Percentiles rank a stretch among this genome's conserved stretches.
Conservation (phyloP, 306 rosid species). For the Prunus dulcis region DNA sequence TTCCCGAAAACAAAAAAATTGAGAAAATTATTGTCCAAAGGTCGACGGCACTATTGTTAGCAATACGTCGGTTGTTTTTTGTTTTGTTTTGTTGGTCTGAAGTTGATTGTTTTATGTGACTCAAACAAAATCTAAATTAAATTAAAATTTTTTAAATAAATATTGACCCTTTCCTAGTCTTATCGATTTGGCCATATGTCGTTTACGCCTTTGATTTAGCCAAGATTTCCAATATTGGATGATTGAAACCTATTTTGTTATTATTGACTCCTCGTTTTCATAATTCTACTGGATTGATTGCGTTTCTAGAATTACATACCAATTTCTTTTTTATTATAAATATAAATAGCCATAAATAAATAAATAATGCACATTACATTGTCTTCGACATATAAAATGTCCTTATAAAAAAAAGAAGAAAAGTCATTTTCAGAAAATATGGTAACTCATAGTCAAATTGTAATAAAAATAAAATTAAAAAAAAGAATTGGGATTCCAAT, state of each 20-base stretch:
- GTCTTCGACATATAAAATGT: not conserved
- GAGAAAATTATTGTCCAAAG: not conserved
- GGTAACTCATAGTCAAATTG: not conserved
- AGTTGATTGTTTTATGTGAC: constrained; percentile 3
- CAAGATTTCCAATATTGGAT: not conserved
- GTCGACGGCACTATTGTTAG: not conserved
- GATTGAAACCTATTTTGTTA: constrained; percentile 7
- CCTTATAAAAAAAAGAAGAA: not conserved
- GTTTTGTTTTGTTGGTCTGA: too few species aligned
- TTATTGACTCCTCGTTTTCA: constrained; percentile 8
- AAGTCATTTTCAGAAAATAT: constrained; percentile 6
- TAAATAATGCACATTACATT: not conserved
- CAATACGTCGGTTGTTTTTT: not conserved
- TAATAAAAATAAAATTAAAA: not conserved
- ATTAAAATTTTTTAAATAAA: not conserved
- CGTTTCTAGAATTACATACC: not conserved
- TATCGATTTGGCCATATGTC: constrained; percentile 15
- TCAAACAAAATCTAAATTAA: not conserved
- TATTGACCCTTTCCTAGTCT: not conserved
- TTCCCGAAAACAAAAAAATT: not conserved
- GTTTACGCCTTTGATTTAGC: constrained; percentile 11
- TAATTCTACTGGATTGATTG: not conserved
- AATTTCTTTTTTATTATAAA: not conserved
- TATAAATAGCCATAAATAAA: not conserved
- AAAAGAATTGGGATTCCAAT: not conserved